These are phyloP conservation scores for Bolboschoenoplectus hybrid DNA, from an alignment of 202 grass and related monocot genomes.

Conservation along the genomic window DNA sequence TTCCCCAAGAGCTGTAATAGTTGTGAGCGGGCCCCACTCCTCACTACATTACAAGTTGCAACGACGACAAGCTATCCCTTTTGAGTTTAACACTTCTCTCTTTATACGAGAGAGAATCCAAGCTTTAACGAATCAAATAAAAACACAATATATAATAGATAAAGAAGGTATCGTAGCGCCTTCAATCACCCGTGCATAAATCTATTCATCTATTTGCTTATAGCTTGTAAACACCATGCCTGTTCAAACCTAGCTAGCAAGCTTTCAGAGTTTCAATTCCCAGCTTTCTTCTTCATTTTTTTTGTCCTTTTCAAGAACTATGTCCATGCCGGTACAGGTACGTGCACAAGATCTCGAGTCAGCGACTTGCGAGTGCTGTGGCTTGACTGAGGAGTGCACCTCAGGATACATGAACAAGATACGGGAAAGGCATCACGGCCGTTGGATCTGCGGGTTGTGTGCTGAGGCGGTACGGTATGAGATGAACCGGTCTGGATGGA, in stretches of 20 bases:
- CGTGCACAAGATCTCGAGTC: conserved; percentile 38
- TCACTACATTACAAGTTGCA: conserved; percentile 4
- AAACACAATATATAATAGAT: neutral
- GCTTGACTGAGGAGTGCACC: conserved; percentile 92
- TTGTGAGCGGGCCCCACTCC: conserved; percentile 3
- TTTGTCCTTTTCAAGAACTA: neutral
- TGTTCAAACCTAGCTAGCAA: neutral
- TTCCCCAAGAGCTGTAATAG: neutral
- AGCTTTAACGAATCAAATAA: neutral
- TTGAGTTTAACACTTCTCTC: neutral
- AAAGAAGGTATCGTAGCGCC: conserved; percentile 16
- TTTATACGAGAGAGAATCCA: conserved; percentile 12
- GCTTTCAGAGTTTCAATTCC: neutral
- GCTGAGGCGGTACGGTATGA: conserved; percentile 80
- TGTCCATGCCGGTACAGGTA: conserved; percentile 26
- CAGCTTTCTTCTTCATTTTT: neutral
- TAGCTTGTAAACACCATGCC: neutral
- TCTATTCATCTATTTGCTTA: neutral
- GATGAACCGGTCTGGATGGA: conserved; percentile 49
- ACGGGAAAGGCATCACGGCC: conserved; percentile 56
- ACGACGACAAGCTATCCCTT: conserved; percentile 16
- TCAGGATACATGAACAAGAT: conserved; percentile 58
- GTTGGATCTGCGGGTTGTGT: conserved; percentile 93
- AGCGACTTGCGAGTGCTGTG: conserved; percentile 86
- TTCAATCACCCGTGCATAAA: neutral